Evolutionary conservation across 495 filamentous ascomycete species (phyloP).

Genomic region (Neurospora sp.): DNA sequence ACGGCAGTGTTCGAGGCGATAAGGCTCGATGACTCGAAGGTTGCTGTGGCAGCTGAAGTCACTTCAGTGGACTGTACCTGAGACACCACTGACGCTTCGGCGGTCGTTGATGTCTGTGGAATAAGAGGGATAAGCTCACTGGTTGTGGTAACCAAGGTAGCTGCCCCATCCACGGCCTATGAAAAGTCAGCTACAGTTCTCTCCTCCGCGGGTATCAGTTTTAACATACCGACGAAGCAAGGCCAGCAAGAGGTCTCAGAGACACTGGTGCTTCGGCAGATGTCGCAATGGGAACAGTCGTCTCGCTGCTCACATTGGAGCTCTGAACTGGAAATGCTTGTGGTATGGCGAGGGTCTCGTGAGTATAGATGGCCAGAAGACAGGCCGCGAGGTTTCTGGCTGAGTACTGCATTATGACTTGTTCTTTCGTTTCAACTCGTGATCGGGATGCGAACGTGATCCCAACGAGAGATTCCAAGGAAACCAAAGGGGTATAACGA

Average conservation of each 20-base stretch:
- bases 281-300: not conserved
- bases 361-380: not conserved
- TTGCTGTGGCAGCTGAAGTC: not conserved
- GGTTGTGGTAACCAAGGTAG: not conserved
- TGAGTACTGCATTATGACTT: not conserved
- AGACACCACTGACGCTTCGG: not conserved
- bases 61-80: not conserved
- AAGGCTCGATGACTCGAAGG: not conserved
- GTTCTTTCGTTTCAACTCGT: not conserved
- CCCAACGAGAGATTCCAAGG: not conserved
- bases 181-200: not conserved
- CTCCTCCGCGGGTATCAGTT: not conserved
- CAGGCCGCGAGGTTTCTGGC: not conserved
- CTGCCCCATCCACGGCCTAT: not conserved
- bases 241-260: constrained; percentile 5
- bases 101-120: not conserved
- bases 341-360: not conserved
- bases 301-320: not conserved
- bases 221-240: constrained; percentile 9
- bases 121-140: not conserved
- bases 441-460: not conserved
- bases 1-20: not conserved
- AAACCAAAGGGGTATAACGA: not conserved
- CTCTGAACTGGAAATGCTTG: not conserved
- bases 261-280: not conserved